Percentiles rank a stretch among this genome's conserved stretches.
Evolutionary conservation across 2,329 filamentous ascomycete species (phyloP).

Genomic region (Dactylellina haptotyla): DNA sequence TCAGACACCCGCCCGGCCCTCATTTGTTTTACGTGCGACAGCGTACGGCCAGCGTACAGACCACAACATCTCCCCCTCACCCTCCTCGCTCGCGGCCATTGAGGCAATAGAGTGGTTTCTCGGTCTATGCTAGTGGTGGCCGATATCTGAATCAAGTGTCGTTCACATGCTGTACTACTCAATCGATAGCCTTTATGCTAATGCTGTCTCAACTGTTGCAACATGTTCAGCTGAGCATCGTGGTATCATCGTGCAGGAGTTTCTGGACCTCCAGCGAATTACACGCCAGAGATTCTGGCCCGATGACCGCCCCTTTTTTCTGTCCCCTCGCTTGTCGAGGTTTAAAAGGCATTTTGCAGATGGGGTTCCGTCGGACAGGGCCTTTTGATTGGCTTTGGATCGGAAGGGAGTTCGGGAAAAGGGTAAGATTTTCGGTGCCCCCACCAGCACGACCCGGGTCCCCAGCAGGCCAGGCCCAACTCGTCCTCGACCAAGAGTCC

Average conservation of each 20-base stretch:
- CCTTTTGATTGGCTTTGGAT: slow-evolving; percentile 20
- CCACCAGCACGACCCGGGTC: background rate
- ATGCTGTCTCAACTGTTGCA: slow-evolving; percentile 1
- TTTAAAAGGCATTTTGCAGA: background rate
- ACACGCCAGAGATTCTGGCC: slow-evolving; percentile 15
- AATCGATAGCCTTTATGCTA: background rate
- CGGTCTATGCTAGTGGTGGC: too few species aligned
- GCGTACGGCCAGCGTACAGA: too few species aligned
- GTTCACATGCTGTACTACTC: slow-evolving; percentile 3
- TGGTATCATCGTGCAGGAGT: slow-evolving; percentile 20
- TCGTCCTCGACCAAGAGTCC: slow-evolving; percentile 3
- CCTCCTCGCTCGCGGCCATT: too few species aligned
- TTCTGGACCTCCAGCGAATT: slow-evolving; percentile 16
- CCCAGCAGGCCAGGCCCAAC: too few species aligned
- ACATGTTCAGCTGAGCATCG: slow-evolving; percentile 38
- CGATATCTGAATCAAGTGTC: too few species aligned
- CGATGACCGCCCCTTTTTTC: slow-evolving; percentile 44
- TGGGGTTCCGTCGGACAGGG: slow-evolving; percentile 6
- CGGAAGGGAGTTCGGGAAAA: background rate
- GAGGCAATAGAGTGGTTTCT: too few species aligned
- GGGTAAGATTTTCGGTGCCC: slow-evolving; percentile 28
- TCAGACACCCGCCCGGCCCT: too few species aligned
- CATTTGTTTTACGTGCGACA: too few species aligned
- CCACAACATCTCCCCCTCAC: too few species aligned
- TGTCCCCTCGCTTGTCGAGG: slow-evolving; percentile 19